phyloP scores from a whole-genome alignment of 805 yeast genomes.

The Saccharomycopsis sp. region DNA sequence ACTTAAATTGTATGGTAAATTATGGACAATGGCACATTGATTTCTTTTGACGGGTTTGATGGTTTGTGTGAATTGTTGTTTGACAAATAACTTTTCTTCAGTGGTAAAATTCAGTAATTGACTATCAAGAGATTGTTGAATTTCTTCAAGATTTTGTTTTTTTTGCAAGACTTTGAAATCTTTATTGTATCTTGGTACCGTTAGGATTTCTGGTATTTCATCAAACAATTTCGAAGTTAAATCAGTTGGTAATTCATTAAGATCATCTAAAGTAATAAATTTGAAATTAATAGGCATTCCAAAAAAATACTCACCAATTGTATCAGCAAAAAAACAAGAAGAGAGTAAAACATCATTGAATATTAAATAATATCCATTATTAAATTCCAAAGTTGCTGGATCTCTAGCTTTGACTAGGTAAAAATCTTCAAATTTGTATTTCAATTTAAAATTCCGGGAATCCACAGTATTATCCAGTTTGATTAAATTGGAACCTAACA shows the following conservation, averaged over 20 bases:
- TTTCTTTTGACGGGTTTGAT: constrained; percentile 2
- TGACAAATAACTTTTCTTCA: too few species aligned
- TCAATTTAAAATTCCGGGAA: neutral
- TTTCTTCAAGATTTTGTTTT: neutral
- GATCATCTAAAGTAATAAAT: neutral
- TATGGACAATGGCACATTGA: constrained; percentile 11
- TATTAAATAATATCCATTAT: constrained; percentile 9
- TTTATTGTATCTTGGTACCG: neutral
- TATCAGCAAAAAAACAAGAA: neutral
- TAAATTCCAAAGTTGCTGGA: constrained; percentile 5
- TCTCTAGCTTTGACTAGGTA: constrained; percentile 9
- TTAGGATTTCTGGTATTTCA: neutral
- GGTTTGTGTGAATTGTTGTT: neutral
- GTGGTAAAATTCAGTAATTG: neutral
- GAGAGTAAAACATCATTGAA: constrained; percentile 1
- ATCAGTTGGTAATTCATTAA: neutral
- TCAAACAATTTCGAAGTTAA: neutral
- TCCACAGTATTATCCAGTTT: too few species aligned
- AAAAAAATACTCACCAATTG: neutral
- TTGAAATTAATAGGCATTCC: neutral
- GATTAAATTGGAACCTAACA: too few species aligned
- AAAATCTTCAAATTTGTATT: constrained; percentile 7
- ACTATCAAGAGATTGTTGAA: neutral
- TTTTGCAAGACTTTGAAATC: neutral
- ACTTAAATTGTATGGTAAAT: constrained; percentile 10